Evolutionary conservation across 2,329 filamentous ascomycete genomes (phyloP).

Genomic region (Sporothrix curviconia): DNA sequence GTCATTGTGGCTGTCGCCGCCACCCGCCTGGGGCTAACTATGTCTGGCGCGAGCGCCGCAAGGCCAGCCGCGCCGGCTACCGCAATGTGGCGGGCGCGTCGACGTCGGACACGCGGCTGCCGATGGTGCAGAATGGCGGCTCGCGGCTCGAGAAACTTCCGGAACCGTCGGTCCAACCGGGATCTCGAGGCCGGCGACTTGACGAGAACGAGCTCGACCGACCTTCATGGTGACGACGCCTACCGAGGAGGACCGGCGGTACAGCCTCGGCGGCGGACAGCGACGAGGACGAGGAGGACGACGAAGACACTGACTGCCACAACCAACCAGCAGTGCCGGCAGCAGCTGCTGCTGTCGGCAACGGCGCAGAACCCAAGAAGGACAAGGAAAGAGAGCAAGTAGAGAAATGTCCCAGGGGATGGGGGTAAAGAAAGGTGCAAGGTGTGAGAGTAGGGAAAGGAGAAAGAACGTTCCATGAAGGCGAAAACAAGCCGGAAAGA

Average conservation of each 20-base stretch:
- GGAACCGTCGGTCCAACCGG: conserved; percentile 35
- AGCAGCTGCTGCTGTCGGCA: conserved; percentile 17
- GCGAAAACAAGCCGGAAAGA: not conserved
- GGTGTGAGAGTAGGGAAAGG: not conserved
- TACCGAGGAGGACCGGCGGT: conserved; percentile 40
- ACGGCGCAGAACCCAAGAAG: conserved; percentile 19
- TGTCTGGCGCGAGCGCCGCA: conserved; percentile 56
- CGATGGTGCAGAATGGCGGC: conserved; percentile 15
- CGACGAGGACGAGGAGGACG: conserved; percentile 49
- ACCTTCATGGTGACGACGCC: conserved; percentile 49
- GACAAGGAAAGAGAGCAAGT: not conserved
- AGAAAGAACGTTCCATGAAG: not conserved
- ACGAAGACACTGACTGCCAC: not conserved
- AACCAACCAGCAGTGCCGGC: no score
- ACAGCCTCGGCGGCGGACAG: conserved; percentile 53
- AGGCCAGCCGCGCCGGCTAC: conserved; percentile 42
- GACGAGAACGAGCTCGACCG: conserved; percentile 60
- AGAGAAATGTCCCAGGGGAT: no score
- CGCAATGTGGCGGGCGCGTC: conserved; percentile 40
- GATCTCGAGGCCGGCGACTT: conserved; percentile 58
- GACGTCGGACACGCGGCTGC: conserved; percentile 19
- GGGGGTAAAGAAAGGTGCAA: not conserved
- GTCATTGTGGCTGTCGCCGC: conserved; percentile 73
- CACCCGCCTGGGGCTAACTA: conserved; percentile 67
- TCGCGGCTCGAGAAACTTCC: conserved; percentile 18